phyloP scores from a whole-genome alignment of 2,329 filamentous ascomycete genomes.

The Thelonectria blattea region DNA sequence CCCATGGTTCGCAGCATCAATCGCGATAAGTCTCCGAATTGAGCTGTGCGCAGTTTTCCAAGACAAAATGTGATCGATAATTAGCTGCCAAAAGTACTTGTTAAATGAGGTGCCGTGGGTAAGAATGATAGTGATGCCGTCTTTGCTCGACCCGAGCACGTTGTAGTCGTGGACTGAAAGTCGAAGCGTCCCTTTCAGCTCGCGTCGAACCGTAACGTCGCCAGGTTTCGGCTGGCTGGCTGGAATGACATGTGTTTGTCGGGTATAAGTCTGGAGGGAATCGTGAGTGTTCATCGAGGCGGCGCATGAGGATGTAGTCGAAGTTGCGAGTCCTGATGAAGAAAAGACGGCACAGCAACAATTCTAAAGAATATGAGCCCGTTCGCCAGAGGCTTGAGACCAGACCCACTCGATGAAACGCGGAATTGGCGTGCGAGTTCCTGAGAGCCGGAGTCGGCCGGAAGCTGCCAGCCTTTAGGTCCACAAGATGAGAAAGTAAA shows the following conservation, averaged over 20 bases:
- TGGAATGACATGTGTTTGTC: conserved; percentile 3
- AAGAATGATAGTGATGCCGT: conserved; percentile 4
- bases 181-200: not conserved
- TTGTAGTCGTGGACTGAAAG: conserved; percentile 8
- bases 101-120: conserved; percentile 13
- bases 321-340: not conserved
- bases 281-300: not conserved
- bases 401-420: too few species aligned
- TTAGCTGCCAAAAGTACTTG: conserved; percentile 10
- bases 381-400: too few species aligned
- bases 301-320: not conserved
- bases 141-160: not conserved
- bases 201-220: not conserved
- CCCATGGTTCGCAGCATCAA: conserved; percentile 16
- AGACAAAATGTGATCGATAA: conserved; percentile 1
- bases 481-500: too few species aligned
- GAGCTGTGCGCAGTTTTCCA: not conserved
- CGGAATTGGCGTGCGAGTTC: not conserved
- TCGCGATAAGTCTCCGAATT: conserved; percentile 5
- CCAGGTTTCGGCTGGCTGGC: not conserved
- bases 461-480: not conserved
- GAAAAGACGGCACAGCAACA: not conserved
- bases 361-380: not conserved
- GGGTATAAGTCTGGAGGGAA: not conserved
- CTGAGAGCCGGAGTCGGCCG: not conserved